phyloP scores from a whole-genome alignment of 106 monocot species.

The Dendrobium nobile region DNA sequence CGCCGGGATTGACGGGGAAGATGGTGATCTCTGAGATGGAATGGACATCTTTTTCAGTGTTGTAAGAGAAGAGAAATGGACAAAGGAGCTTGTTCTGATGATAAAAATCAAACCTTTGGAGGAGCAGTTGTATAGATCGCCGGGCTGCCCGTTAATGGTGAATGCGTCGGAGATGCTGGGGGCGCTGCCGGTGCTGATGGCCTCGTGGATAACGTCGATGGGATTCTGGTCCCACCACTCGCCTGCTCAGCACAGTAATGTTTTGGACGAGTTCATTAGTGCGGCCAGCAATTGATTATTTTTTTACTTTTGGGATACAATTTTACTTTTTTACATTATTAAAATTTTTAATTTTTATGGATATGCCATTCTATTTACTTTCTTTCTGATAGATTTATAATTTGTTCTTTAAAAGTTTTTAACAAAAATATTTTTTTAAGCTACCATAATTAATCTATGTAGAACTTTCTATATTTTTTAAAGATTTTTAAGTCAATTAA shows the following conservation, averaged over 20 bases:
- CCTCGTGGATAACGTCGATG: constrained; percentile 26
- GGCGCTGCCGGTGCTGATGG: constrained; percentile 31
- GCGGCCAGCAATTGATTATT: too few relatives aligned
- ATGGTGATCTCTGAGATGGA: constrained; percentile 25
- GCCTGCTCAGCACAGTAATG: constrained; percentile 12
- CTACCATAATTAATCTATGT: too few relatives aligned
- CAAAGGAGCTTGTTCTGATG: background rate
- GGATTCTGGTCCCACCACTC: constrained; percentile 65
- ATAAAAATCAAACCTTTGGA: constrained; percentile 16
- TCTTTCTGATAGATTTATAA: too few relatives aligned
- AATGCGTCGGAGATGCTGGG: constrained; percentile 49
- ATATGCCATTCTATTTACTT: too few relatives aligned
- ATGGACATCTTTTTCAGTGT: background rate
- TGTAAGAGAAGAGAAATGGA: background rate
- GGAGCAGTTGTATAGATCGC: constrained; percentile 56
- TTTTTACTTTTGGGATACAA: too few relatives aligned
- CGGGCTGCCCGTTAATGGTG: constrained; percentile 67
- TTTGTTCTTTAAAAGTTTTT: too few relatives aligned
- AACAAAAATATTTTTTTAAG: too few relatives aligned
- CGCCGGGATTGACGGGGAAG: constrained; percentile 34
- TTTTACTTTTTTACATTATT: too few relatives aligned
- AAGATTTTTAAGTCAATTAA: too few relatives aligned
- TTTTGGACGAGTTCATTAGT: too few relatives aligned
- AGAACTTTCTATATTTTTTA: too few relatives aligned
- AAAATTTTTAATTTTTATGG: too few relatives aligned